Evolutionary conservation across 2,329 filamentous ascomycete genomes (phyloP).

Genomic region (Colletotrichum graminicola): DNA sequence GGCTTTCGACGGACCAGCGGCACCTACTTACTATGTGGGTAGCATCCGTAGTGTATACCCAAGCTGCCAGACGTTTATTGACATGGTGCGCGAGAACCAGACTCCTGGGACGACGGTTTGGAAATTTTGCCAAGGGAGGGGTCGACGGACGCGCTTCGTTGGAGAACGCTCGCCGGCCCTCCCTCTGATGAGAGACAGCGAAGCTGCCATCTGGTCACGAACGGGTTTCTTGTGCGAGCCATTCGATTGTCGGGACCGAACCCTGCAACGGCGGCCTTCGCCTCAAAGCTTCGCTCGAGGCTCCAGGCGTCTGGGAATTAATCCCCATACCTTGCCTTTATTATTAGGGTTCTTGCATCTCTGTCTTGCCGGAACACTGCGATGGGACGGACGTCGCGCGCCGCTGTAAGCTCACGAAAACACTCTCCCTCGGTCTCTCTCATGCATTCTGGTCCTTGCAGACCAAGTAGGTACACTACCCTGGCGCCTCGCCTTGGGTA

Average conservation of each 20-base stretch:
- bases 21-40: slow-evolving; percentile 24
- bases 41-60: too few relatives aligned
- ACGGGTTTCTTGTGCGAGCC: neutral
- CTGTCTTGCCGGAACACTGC: neutral
- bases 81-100: slow-evolving; percentile 35
- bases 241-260: slow-evolving; percentile 9
- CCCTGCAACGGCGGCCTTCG: slow-evolving; percentile 21
- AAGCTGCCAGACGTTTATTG: slow-evolving; percentile 15
- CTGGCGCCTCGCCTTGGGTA: neutral
- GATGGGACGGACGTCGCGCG: slow-evolving; percentile 7
- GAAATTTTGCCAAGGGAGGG: neutral
- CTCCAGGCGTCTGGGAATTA: neutral
- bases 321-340: neutral
- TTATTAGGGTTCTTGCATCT: neutral
- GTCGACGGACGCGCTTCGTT: neutral
- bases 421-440: neutral
- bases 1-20: slow-evolving; percentile 37
- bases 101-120: slow-evolving; percentile 34
- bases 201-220: slow-evolving; percentile 5
- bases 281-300: slow-evolving; percentile 33
- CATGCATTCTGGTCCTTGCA: slow-evolving; percentile 13
- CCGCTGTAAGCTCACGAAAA: slow-evolving; percentile 6
- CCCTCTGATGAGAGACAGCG: neutral
- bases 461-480: slow-evolving; percentile 1
- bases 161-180: neutral